Evolutionary conservation across 2,329 filamentous ascomycete species (phyloP).

Genomic region (Sporothrix brasiliensis): DNA sequence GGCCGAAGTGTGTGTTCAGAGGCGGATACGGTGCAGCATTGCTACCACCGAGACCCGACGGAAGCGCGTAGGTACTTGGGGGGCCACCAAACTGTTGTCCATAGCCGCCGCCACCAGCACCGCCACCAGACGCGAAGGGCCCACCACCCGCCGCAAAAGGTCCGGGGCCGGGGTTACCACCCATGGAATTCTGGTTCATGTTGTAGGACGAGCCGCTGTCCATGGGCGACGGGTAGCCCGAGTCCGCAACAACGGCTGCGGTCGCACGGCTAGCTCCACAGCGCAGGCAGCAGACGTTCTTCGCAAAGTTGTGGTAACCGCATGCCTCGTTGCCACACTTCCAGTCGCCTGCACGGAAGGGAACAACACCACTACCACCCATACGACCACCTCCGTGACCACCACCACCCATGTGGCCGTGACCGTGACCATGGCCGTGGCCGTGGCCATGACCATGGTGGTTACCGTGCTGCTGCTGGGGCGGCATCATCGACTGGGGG

Average conservation of each 20-base stretch:
- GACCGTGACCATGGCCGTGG: slow-evolving; percentile 51
- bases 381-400: slow-evolving; percentile 69
- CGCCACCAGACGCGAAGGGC: slow-evolving; percentile 61
- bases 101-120: slow-evolving; percentile 61
- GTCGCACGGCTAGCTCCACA: slow-evolving; percentile 94
- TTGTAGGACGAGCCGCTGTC: slow-evolving; percentile 80
- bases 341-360: slow-evolving; percentile 98
- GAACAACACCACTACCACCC: slow-evolving; percentile 82
- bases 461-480: slow-evolving; percentile 71
- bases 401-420: slow-evolving; percentile 68
- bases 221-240: slow-evolving; percentile 88
- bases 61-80: slow-evolving; percentile 85
- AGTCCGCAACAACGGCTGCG: slow-evolving; percentile 91
- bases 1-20: slow-evolving; percentile 79
- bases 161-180: slow-evolving; percentile 71
- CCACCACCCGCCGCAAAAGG: slow-evolving; percentile 71
- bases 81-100: slow-evolving; percentile 85
- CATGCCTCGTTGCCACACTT: slow-evolving; percentile 98
- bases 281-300: slow-evolving; percentile 96
- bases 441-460: slow-evolving; percentile 56
- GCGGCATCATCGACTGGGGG: slow-evolving; percentile 79
- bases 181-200: slow-evolving; percentile 87
- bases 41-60: slow-evolving; percentile 78
- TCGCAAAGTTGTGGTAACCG: slow-evolving; percentile 98
- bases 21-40: slow-evolving; percentile 78